Percentiles rank a stretch among this genome's conserved stretches.
Evolutionary conservation across 768 basidiomycete species (phyloP).

Genomic region (Leucocoprinus birnbaumii): DNA sequence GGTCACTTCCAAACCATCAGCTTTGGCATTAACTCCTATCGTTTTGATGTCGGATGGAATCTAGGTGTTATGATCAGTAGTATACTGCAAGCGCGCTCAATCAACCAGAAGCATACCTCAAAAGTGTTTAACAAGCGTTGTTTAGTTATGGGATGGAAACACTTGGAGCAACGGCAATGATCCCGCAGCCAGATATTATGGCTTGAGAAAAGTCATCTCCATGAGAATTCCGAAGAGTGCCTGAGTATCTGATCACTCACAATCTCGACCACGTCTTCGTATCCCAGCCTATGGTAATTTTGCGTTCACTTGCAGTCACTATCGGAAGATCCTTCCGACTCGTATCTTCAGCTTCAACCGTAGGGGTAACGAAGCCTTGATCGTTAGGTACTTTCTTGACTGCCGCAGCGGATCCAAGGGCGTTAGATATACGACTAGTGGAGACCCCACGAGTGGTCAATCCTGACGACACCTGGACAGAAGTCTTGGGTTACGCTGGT

Average conservation of each 20-base stretch:
- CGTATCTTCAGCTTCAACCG: conserved; percentile 21
- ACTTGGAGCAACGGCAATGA: conserved; percentile 85
- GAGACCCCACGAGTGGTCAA: not conserved
- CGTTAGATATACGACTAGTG: not conserved
- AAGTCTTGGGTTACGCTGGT: not conserved
- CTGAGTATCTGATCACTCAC: conserved; percentile 37
- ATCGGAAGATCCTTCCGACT: conserved; percentile 45
- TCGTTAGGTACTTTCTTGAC: conserved; percentile 14
- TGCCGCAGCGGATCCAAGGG: conserved; percentile 22
- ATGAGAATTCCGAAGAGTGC: not conserved
- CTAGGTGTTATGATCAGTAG: conserved; percentile 35
- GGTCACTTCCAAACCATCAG: conserved; percentile 66
- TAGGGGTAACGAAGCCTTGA: conserved; percentile 13
- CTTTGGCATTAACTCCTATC: conserved; percentile 46
- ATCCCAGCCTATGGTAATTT: conserved; percentile 74
- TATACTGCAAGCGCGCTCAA: not conserved
- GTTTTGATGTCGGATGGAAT: conserved; percentile 77
- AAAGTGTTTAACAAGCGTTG: conserved; percentile 89
- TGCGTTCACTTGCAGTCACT: conserved; percentile 51
- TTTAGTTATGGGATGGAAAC: conserved; percentile 86
- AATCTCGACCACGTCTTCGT: conserved; percentile 71
- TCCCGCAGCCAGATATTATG: conserved; percentile 92
- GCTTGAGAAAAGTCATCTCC: conserved; percentile 34
- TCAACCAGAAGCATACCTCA: conserved; percentile 44
- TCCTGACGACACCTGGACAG: not conserved